phyloP scores from a whole-genome alignment of 352 stramenopile species.

The Phytophthora vignae region DNA sequence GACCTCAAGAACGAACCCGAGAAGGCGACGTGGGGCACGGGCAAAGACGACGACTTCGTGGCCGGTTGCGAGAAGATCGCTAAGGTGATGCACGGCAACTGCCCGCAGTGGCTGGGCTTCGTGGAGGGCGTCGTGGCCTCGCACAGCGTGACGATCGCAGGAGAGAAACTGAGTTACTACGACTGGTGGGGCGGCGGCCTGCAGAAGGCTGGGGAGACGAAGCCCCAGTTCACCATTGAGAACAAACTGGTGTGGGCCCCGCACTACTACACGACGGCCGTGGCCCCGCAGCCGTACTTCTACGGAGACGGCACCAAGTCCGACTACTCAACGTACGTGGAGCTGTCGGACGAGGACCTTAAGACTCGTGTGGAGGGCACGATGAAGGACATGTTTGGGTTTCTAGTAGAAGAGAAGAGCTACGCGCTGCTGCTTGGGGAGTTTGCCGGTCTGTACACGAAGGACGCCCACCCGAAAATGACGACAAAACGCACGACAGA shows the following conservation, averaged over 20 bases:
- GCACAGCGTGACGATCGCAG: constrained; percentile 59
- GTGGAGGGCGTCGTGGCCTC: constrained; percentile 72
- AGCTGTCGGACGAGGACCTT: constrained; percentile 66
- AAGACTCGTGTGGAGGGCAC: constrained; percentile 55
- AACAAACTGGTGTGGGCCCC: constrained; percentile 88
- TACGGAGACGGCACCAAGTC: constrained; percentile 62
- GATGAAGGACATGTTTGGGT: constrained; percentile 86
- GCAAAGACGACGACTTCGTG: constrained; percentile 71
- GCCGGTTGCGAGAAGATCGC: constrained; percentile 74
- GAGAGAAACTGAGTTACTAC: constrained; percentile 65
- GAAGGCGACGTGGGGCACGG: constrained; percentile 73
- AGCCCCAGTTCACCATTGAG: constrained; percentile 58
- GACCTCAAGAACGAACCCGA: constrained; percentile 87
- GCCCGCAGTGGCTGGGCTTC: constrained; percentile 80
- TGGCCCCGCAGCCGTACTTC: constrained; percentile 78
- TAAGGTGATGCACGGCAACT: constrained; percentile 78
- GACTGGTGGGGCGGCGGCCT: constrained; percentile 86
- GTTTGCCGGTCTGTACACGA: constrained; percentile 77
- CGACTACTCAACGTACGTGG: constrained; percentile 64
- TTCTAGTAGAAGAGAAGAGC: constrained; percentile 55
- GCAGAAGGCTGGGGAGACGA: constrained; percentile 56
- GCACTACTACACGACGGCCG: constrained; percentile 86
- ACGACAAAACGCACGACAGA: constrained; percentile 83
- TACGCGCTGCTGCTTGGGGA: constrained; percentile 75
- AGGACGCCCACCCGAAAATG: constrained; percentile 68